Conservation (phyloP, 768 basidiomycete species). For the Agrocybe pediades region DNA sequence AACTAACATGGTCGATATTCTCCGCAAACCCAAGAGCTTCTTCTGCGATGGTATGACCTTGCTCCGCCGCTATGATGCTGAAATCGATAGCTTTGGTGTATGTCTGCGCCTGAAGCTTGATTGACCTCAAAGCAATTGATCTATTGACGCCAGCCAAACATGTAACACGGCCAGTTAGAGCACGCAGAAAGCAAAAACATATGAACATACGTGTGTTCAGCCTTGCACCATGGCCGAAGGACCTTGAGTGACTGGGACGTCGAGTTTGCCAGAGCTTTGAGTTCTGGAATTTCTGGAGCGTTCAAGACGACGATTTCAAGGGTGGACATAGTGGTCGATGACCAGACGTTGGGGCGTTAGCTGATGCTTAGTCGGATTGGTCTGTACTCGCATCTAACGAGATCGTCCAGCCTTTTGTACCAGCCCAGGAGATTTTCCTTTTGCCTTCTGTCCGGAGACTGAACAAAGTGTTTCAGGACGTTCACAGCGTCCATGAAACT, state of each 20-base stretch:
- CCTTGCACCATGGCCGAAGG: conserved; percentile 8
- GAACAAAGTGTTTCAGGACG: no score
- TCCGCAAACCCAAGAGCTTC: conserved; percentile 1
- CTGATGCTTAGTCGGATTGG: no score
- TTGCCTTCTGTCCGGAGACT: no score
- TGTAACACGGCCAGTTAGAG: no score
- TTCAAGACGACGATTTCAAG: neutral
- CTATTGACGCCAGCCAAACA: neutral
- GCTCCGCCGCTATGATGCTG: conserved; percentile 8
- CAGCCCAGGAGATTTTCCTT: no score
- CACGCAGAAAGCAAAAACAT: neutral
- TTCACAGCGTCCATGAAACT: no score
- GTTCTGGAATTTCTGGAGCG: neutral
- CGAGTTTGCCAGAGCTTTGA: conserved; percentile 3
- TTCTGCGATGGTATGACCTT: conserved; percentile 4
- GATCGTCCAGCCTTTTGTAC: no score
- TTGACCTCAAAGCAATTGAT: neutral
- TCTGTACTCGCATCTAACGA: no score
- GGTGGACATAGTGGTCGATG: neutral
- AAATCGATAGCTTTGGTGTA: conserved; percentile 6
- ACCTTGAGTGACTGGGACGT: neutral
- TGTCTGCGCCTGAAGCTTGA: conserved; percentile 2
- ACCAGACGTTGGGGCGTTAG: no score
- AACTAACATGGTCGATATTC: neutral
- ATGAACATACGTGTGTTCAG: neutral